Conservation (phyloP, 306 rosid genomes). For the Gastrolobium villosum region DNA sequence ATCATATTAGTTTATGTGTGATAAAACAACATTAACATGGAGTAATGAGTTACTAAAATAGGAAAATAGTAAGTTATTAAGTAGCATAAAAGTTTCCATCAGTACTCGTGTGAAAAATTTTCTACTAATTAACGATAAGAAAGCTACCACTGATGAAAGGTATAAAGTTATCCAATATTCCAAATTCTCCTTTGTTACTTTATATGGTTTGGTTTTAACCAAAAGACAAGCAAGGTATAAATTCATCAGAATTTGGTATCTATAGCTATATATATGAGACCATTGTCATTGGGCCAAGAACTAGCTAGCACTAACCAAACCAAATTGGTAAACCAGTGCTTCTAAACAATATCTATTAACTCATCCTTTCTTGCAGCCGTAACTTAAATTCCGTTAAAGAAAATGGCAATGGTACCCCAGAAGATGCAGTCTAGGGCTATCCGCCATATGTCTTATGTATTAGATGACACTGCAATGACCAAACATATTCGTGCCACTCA, state of each 20-base stretch:
- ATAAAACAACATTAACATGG: neutral
- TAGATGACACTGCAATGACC: constrained; percentile 58
- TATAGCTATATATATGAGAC: constrained; percentile 37
- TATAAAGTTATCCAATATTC: constrained; percentile 44
- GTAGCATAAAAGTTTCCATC: constrained; percentile 3
- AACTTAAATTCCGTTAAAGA: neutral
- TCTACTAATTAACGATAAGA: neutral
- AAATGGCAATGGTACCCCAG: constrained; percentile 41
- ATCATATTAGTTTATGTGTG: neutral
- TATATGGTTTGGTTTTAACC: constrained; percentile 44
- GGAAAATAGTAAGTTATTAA: neutral
- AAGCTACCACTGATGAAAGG: constrained; percentile 26
- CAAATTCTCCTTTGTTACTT: constrained; percentile 42
- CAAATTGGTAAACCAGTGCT: neutral
- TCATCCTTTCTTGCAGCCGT: neutral
- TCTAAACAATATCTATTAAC: constrained; percentile 15
- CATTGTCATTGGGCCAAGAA: neutral
- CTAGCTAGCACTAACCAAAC: constrained; percentile 29
- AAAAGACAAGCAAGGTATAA: constrained; percentile 70
- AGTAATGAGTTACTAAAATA: neutral
- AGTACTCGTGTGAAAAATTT: neutral
- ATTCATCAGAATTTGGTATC: constrained; percentile 31
- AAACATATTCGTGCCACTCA: constrained; percentile 59
- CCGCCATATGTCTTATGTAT: constrained; percentile 50
- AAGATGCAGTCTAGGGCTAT: constrained; percentile 44